Base-by-base conservation (phyloP, 2,329 filamentous ascomycete genomes). In the Ophiocordyceps sinensis region DNA sequence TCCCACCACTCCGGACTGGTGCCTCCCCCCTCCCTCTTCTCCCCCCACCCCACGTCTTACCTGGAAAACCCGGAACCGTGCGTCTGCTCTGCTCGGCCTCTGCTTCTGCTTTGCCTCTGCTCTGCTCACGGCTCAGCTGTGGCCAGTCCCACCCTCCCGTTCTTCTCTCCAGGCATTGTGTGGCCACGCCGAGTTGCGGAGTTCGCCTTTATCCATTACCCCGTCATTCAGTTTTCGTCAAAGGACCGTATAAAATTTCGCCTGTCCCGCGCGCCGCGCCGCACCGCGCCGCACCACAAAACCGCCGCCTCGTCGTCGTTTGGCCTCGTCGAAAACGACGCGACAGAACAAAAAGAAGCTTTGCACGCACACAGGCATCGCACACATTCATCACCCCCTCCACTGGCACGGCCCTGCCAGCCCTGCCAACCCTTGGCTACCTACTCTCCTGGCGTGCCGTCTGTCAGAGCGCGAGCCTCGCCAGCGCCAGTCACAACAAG, bases 181-280 rank as follows among this genome's bases (percentile, higher is more conserved):
- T 39, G 39, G 40, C 36, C 31, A 41, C 40, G 39, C 41, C 35
- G 39, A 44, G 45, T 43, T 48, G 47, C 49, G 48, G 49, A 52
- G 48, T 48, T 45, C 45, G 45, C 47, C 45, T 43, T 43, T 51
- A 46, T 45, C 47, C 48, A 50, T 53, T 50, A 51, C 49, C 53
- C 49, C 49, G 46, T 56, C 53, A 50, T 53, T 48, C 47, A 50
- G 50, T 52, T 49, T 39, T 30, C 26, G 12, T 21, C 35, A 30
- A 38, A 41, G 15, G 36, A 28, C 51, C 51, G 47, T 55, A 54
- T 51, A 58, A 57, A 56, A 52, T 51, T 58, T 50, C 53, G 32
- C 57, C 53, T 45, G 49, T 51, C 51, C 53, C 54, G 43, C 47
- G 37, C 41, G 41, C 40, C 36, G 41, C 39, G 21, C 30, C 38